Evolutionary conservation across 768 basidiomycete genomes (phyloP), one percentile per base, ranked within the genome.

Genomic region (Tulasnella calospora): DNA sequence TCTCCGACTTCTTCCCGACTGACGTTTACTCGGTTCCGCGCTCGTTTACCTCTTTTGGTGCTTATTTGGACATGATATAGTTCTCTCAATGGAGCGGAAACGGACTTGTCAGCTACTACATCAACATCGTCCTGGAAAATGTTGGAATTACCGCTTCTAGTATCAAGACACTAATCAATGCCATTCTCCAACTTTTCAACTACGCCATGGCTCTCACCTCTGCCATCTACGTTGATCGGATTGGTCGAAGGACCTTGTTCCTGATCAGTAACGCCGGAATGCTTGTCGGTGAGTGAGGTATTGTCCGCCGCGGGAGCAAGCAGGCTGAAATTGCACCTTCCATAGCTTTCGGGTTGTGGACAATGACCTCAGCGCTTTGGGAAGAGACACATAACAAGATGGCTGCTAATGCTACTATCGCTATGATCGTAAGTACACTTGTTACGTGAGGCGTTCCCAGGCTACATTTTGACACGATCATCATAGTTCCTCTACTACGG

Each of bases 231-330:
- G 87, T 93, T 44, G 92, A 94, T 82, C 86, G 86, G 82, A 84
- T 90, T 69, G 93, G 93, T 46, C 89, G 93, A 79, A 86, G 92
- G 81, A 87, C 88, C 1, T 86, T 94, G n/a, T 93, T 93, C 83
- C 85, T 93, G 47, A 83, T 87, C 46, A 92, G 91, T 0, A 92
- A 89, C 80, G 80, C 86, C 21, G 92, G 89, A 73, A 88, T 88
- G 87, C 84, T 91, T 67, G 82, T 89, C 75, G 82, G 90, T 90
- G 78, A 79, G 88, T 76, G 33, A 36, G 76, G 15, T 57, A 9
- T 40, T 2, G 10, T 27, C 19, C 19, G 44, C 73, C 35, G 27
- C 17, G 4, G 13, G 17, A 17, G 61, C 12, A 67, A 67, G 30
- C 46, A 9, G 76, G 38, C 61, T 67, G 33, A 67, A 19, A 17